Evolutionary conservation across 441 rosid species (phyloP), one percentile per base, ranked within the genome.

Genomic region (Gossypium davidsonii): DNA sequence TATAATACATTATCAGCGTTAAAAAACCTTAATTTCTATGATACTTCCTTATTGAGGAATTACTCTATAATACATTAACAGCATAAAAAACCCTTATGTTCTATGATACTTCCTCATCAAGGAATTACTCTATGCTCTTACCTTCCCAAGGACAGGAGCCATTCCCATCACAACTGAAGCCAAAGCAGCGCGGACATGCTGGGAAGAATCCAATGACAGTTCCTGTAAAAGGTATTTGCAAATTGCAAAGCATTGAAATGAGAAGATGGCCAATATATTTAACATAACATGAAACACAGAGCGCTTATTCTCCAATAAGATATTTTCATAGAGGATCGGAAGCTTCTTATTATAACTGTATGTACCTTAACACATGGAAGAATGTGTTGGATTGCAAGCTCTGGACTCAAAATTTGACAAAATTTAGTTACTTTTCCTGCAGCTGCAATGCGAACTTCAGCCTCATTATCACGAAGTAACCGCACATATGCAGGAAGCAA

Each of bases 91-190:
- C 61, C 53, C 15, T 34, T 6, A 11, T 12, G 3, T 58, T 65
- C 72, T 55, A 28, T 6, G 62, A 15, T 48, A 37, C 52, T 18
- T 60, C 26, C 55, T n/a, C 21, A 11, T 21, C 55, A 1, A 74
- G 15, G 37, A 58, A 60, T 56, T 11, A 18, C 49, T 23, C 55
- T 6, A 69, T 31, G 31, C 71, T 60, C 80, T 79, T 83, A 92
- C 99, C 91, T 94, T 94, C 49, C 99, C 99, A 67, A 94, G 75
- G 74, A 92, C 87, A 52, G 98, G 96, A 63, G 99, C 97, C 99
- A 92, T 94, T 70, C 99, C 99, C 99, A 92, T 94, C 75, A 92
- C 87, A 59, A 94, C 98, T 21, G 98, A 94, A 73, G 99, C 99
- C 84, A 94, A 82, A 72, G 98, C 98, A 77, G 99, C 92, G 46